Percentiles rank a stretch among this genome's conserved stretches.
Evolutionary conservation across 2,329 filamentous ascomycete genomes (phyloP).

Genomic region (Geosmithia morbida): DNA sequence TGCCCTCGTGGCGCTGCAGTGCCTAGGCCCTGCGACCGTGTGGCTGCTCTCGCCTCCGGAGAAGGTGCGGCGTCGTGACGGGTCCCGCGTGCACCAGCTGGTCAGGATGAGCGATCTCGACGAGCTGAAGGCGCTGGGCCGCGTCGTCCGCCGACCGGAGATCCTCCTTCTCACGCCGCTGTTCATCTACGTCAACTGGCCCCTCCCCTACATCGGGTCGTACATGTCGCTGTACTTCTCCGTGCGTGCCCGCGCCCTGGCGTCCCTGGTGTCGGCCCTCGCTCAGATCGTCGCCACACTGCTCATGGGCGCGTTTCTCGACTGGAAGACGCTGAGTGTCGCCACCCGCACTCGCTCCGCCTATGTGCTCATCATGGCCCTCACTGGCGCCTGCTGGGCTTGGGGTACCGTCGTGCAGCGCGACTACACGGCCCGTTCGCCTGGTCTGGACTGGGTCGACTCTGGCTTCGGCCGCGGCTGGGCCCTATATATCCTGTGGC

Average conservation of each 20-base stretch:
- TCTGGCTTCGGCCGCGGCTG: constrained; percentile 9
- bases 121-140: not conserved
- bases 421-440: constrained; percentile 3
- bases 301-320: constrained; percentile 9
- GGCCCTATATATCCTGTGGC: constrained; percentile 9
- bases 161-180: not conserved
- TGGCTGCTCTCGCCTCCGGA: constrained; percentile 28
- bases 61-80: constrained; percentile 26
- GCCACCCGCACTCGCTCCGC: constrained; percentile 2
- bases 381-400: constrained; percentile 4
- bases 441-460: constrained; percentile 6
- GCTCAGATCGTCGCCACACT: constrained; percentile 8
- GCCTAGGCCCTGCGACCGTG: constrained; percentile 27
- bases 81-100: constrained; percentile 1
- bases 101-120: not conserved
- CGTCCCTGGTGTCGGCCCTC: constrained; percentile 7
- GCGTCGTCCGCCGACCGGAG: not conserved
- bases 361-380: constrained; percentile 6
- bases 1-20: constrained; percentile 27
- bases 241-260: constrained; percentile 7
- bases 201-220: constrained; percentile 5
- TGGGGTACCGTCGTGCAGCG: constrained; percentile 10
- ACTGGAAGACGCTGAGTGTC: constrained; percentile 5
- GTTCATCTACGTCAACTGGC: not conserved
- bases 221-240: constrained; percentile 9